Evolutionary conservation across 2,329 filamentous ascomycete genomes (phyloP), one percentile per base, ranked within the genome.

Genomic region (Sarocladium kiliense): DNA sequence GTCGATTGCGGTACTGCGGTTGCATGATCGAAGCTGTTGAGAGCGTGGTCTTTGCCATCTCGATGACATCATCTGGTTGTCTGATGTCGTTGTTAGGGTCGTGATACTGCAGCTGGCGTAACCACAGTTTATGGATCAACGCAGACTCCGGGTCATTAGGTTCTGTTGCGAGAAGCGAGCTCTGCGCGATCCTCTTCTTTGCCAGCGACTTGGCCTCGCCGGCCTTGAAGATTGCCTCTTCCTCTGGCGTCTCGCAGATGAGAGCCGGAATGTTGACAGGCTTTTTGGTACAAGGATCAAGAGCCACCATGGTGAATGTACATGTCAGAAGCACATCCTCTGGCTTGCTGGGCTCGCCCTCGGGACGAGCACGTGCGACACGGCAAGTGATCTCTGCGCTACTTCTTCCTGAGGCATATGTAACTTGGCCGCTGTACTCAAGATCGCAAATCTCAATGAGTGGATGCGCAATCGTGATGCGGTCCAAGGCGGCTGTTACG

Each of bases 391-490:
- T 84, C 62, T 91, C 87, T 69, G 89, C 82, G 65, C 85, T 89
- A 57, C 84, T 88, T 56, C 87, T 73, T 0, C 88, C 87, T 1
- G 87, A 87, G 0, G 87, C 86, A 65, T 89, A 91, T 0, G 87
- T 77, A 9, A 77, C 75, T 57, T 75, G 74, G 3, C 77, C 77
- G 42, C 85, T 88, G 37, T 90, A 79, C 64, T 91, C 85, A 10
- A 92, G 79, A 66, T 92, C 88, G 60, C 87, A 91, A 54, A 92
- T 89, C 63, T 91, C 87, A 36, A 82, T 87, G 23, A 91, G 73
- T 0, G 87, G 87, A 57, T 88, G 81, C 49, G 88, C 81, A 61
- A 91, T 75, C 7, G 71, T 76, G 63, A 79, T 78, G 11, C 77
- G 70, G 57, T 79, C 76, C 16, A 79, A 61, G 1, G 76, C 77